Base-by-base conservation (phyloP, 2,329 filamentous ascomycete genomes). In the Aureobasidium sp. region DNA sequence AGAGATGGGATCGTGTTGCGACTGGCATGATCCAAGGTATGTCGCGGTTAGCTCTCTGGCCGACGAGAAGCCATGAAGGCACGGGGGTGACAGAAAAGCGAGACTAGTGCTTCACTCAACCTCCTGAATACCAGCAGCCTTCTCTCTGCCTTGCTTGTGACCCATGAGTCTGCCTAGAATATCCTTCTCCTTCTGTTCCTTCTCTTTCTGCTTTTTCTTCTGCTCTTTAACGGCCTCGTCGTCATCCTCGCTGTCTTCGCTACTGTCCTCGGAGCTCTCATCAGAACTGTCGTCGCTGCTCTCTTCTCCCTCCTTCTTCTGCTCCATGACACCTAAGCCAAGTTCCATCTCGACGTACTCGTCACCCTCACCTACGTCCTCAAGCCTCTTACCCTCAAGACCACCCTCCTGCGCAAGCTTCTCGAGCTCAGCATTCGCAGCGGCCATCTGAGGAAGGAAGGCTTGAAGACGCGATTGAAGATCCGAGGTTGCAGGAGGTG, bases 331-430 rank as follows among this genome's bases (percentile, higher is more conserved):
- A 8, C 72, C 72, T 5, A 74, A 62, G 3, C 71, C 71, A 7
- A 74, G 64, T 47, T 70, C 65, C 71, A 74, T 73, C 66, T 73
- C 71, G 51, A 74, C 73, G 63, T 73, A 68, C 59, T 66, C 65
- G 55, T 70, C 68, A 5, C 63, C 68, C 1, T 72, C 72, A 30
- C 66, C 66, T 11, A 72, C 70, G 41, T 69, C 66, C 64, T 73
- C 71, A 63, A 74, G 68, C 59, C 62, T 70, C 25, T 66, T 39
- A n/a, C 61, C 66, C 13, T 62, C 58, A 6, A 65, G 54, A 13
- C 39, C 51, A 8, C 68, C 69, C 16, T 64, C 64, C 16, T 64
- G 45, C 32, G 58, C 64, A 39, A 63, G 45, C 36, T 54, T 59
- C 32, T 67, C 63, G 25, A 73, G 63, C 48, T 68, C 58, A n/a